phyloP scores from a whole-genome alignment of 768 basidiomycete species.

The Leccinum aurantiacum region DNA sequence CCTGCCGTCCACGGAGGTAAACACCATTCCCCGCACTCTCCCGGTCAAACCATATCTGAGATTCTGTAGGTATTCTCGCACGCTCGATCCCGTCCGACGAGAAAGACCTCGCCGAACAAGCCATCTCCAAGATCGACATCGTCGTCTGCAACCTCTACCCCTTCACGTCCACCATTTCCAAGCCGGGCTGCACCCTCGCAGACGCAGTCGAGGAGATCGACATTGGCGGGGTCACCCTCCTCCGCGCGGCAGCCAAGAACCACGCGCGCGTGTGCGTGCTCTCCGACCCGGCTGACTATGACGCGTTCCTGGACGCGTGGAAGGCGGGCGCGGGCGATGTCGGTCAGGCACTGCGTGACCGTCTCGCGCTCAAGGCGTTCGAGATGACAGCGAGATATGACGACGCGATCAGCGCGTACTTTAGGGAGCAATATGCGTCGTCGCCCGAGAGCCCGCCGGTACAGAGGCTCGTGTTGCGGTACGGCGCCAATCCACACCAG shows the following conservation, averaged over 20 bases:
- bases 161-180: conserved; percentile 87
- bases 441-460: conserved; percentile 74
- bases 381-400: conserved; percentile 56
- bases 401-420: conserved; percentile 93
- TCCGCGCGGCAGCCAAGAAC: too few relatives aligned
- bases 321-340: too few relatives aligned
- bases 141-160: conserved; percentile 99
- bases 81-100: conserved; percentile 77
- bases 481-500: conserved; percentile 98
- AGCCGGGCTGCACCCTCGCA: conserved; percentile 84
- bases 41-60: conserved; percentile 4
- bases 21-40: conserved; percentile 6
- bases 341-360: too few relatives aligned
- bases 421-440: conserved; percentile 92
- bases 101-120: conserved; percentile 76
- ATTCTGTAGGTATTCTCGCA: conserved; percentile 68
- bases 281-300: too few relatives aligned
- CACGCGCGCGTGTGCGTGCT: too few relatives aligned
- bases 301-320: too few relatives aligned
- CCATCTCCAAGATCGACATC: conserved; percentile 90
- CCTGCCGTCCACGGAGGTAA: conserved; percentile 96
- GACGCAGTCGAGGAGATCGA: conserved; percentile 91
- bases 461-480: conserved; percentile 84
- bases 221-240: too few relatives aligned
- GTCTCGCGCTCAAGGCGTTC: too few relatives aligned